Evolutionary conservation across 371 early-diverging fungal species (phyloP).

Genomic region (Dinochytrium kinnereticum): DNA sequence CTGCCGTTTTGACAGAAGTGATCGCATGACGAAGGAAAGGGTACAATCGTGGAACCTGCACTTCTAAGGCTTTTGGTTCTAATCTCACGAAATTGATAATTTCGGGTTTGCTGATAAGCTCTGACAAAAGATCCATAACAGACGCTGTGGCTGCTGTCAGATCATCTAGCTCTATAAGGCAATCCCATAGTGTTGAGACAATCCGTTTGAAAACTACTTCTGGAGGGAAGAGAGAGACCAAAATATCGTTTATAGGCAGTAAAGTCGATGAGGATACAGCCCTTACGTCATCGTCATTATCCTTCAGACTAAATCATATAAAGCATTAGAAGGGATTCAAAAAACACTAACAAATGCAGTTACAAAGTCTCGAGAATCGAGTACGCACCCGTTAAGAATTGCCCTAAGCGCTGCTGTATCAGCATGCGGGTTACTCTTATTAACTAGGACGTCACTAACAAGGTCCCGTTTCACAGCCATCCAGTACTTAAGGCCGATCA

Average conservation of each 20-base stretch:
- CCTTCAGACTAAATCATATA: constrained; percentile 61
- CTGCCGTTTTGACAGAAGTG: constrained; percentile 83
- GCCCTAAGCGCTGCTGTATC: constrained; percentile 47
- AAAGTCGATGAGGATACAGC: constrained; percentile 90
- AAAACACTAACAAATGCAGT: neutral
- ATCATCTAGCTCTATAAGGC: constrained; percentile 78
- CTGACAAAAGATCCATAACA: constrained; percentile 92
- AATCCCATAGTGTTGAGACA: constrained; percentile 83
- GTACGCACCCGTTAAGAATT: constrained; percentile 50
- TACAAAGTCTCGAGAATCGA: neutral
- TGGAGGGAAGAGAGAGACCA: constrained; percentile 72
- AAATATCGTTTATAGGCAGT: constrained; percentile 82
- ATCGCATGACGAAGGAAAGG: constrained; percentile 95
- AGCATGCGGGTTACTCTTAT: neutral
- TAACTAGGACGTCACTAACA: constrained; percentile 62
- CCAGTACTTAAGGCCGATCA: constrained; percentile 93
- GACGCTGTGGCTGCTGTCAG: constrained; percentile 90
- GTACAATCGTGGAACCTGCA: constrained; percentile 82
- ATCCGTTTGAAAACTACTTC: constrained; percentile 70
- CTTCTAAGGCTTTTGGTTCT: constrained; percentile 51
- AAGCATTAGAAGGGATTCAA: too few species aligned
- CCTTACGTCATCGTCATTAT: constrained; percentile 92
- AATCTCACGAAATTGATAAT: constrained; percentile 42
- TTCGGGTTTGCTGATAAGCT: constrained; percentile 63
- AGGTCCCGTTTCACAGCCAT: constrained; percentile 91